Evolutionary conservation across 2,329 filamentous ascomycete species (phyloP), one percentile per base, ranked within the genome.

Genomic region (Didymosphaeria variabile): DNA sequence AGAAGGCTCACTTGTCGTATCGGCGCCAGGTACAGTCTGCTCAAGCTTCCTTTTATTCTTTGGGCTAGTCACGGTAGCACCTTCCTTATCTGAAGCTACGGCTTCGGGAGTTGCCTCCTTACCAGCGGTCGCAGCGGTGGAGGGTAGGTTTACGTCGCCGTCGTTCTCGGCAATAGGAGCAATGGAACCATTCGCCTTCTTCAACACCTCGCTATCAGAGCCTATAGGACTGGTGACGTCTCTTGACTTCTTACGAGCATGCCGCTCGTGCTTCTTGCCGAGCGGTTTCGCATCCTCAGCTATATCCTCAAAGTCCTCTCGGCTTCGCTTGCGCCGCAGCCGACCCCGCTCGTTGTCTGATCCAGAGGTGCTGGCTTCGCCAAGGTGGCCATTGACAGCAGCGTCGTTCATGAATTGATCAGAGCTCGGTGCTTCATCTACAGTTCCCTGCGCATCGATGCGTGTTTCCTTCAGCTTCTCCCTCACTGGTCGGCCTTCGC

Each of bases 381-480:
- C 67, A 46, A 47, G 65, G 8, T 47, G 47, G 40, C 72, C 73
- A 55, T 77, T 76, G 40, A 63, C 73, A 29, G 66, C 55, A 45
- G 55, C 67, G 21, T 70, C 69, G 21, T 66, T 64, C 71, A 74
- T 73, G 26, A 58, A 46, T 49, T 67, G 66, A 45, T 72, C 69
- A 12, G 66, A 60, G 38, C 44, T 53, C 42, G 64, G 57, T 19
- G 56, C 56, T 55, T 66, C 58, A 38, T 74, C 67, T 17, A 68
- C 66, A 19, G 64, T 63, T 47, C 67, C 47, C 47, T 71, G 68
- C 55, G 81, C 77, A 42, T 83, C 83, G 58, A 89, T 87, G n/a
- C 84, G 82, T 3, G 87, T 87, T 68, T 88, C 84, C 74, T 87
- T 85, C 57, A 90, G 78, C 75, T 88, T 86, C 72, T 88, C 84